Evolutionary conservation across 495 filamentous ascomycete species (phyloP).

Genomic region (Neurospora africana): DNA sequence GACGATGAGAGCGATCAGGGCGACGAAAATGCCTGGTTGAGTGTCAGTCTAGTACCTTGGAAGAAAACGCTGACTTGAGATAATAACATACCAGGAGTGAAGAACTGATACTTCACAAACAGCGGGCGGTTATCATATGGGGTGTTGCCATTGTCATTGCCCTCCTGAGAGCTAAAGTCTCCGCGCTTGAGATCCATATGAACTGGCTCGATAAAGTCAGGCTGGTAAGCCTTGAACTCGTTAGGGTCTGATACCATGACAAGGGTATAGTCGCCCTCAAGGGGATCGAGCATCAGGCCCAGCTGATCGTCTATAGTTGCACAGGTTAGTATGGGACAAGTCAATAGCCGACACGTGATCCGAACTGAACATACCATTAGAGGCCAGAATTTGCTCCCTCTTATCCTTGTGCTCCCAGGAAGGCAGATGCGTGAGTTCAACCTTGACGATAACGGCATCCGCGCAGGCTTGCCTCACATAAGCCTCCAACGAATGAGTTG

Average conservation of each 20-base stretch:
- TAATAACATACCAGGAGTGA: constrained; percentile 49
- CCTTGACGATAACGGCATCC: constrained; percentile 31
- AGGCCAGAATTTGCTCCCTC: constrained; percentile 46
- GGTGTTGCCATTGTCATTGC: constrained; percentile 11
- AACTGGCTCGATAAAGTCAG: constrained; percentile 32
- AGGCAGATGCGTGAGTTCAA: constrained; percentile 40
- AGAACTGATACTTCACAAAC: constrained; percentile 87
- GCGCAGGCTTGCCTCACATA: constrained; percentile 23
- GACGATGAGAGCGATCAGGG: constrained; percentile 48
- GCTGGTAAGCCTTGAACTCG: constrained; percentile 33
- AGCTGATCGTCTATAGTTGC: constrained; percentile 28
- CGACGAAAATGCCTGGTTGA: constrained; percentile 59
- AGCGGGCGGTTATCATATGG: constrained; percentile 42
- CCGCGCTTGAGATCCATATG: constrained; percentile 42
- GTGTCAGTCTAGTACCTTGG: background rate
- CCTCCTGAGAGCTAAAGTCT: constrained; percentile 6
- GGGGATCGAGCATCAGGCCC: constrained; percentile 23
- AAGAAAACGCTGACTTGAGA: background rate
- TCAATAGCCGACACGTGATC: background rate
- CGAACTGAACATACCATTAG: constrained; percentile 43
- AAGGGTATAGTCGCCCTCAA: constrained; percentile 35
- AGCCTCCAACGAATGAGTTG: constrained; percentile 27
- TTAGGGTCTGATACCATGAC: constrained; percentile 32
- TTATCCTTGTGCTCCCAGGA: constrained; percentile 26
- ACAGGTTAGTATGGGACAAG: constrained; percentile 4